Evolutionary conservation across 441 rosid genomes (phyloP), one percentile per base, ranked within the genome.

Genomic region (Brassica hybrid): DNA sequence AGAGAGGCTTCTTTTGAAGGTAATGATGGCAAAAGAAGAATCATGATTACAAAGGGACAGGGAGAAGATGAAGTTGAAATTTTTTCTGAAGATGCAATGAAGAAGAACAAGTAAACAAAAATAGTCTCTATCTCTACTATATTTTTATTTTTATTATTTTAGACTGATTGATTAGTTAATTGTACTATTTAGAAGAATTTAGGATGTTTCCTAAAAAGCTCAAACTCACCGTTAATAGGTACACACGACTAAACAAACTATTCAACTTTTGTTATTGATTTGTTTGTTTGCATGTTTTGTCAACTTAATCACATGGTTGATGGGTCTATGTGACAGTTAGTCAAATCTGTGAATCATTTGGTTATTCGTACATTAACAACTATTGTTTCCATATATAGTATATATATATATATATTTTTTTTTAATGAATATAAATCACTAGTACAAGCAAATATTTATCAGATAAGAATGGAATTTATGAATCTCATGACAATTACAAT

Each of bases 11-110:
- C 67, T 82, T 89, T 84, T 73, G 83, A 79, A 79, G 66, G 92
- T 74, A 88, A 89, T 89, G 91, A 90, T 90, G 88, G 80, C 90
- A 72, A 59, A 73, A 75, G 85, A 75, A 76, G 86, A 83, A 78
- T 85, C 97, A 88, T 89, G 76, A 89, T 92, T 90, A 84, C 94
- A 62, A 77, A 74, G 75, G 88, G 82, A 81, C 84, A 70, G 80
- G 61, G 27, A 57, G 61, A 80, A 65, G 72, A 69, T 70, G 82
- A 66, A 71, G 78, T 68, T 74, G 75, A 79, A 79, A n/a, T n/a
- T n/a, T 67, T 63, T 60, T 80, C 65, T 80, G 69, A 73, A 71
- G 81, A 74, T 36, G 79, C n/a, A 61, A 54, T 54, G 59, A 54
- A 38, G 41, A 61, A 71, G 65, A 41, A 58, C 56, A 32, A 23